Evolutionary conservation across 345 rosid genomes (phyloP), one percentile per base, ranked within the genome.

Genomic region (Dipteronia sinensis): DNA sequence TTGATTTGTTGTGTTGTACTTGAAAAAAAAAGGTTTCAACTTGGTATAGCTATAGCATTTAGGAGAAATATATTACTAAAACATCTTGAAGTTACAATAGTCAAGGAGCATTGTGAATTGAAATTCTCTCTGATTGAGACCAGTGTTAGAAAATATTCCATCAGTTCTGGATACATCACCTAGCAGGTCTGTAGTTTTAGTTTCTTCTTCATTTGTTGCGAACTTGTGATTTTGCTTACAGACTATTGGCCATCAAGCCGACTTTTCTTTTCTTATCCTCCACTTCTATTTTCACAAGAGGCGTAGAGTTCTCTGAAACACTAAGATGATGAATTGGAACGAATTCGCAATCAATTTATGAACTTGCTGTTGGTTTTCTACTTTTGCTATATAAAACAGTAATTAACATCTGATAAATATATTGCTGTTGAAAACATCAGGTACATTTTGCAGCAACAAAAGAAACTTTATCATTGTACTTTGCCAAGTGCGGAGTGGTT

Each of bases 361-460:
- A 67, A 67, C 53, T 44, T 15, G 27, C 17, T 67, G 53, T 42
- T 67, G 29, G 10, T 65, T 65, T 17, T n/a, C 47, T 34, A 34
- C 38, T 34, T 38, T 19, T 67, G 44, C 49, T 38, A 38, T 11
- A n/a, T 20, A 10, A n/a, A 20, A 10, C 10, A 27, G 44, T 38
- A 19, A 46, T 66, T 66, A 46, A 34, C 11, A n/a, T 61, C 68
- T 25, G 42, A 44, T 17, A 46, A 63, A 59, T 19, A 46, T 7
- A 3, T 58, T 61, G 17, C 22, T 29, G 15, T 74, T 9, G 49
- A 63, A 74, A 63, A 42, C 44, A 13, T 71, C 81, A 87, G 89
- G 87, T 87, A 66, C 74, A 84, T 76, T 77, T 84, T 79, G 85
- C 83, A 67, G 86, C 85, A 65, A 76, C 25, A 6, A 77, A 62